Percentiles rank a stretch among this genome's conserved stretches.
Evolutionary conservation across 257 asterid species (phyloP).

Genomic region (Nicotiana attenuata): DNA sequence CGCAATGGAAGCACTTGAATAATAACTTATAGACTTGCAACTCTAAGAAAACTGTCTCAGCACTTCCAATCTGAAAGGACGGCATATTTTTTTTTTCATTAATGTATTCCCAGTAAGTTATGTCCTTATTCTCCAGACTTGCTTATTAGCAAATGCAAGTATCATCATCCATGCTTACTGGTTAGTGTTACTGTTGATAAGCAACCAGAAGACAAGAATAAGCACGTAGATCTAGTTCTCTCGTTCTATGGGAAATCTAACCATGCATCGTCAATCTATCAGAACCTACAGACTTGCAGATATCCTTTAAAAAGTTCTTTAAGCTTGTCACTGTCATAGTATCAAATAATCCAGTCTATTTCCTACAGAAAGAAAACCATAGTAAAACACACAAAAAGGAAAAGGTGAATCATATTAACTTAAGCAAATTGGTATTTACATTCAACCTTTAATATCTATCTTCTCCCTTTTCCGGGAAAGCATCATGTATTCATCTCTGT

Average conservation of each 20-base stretch:
- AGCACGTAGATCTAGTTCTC: neutral
- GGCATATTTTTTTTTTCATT: neutral
- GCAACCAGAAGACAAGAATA: neutral
- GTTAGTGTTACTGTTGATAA: neutral
- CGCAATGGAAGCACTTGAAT: neutral
- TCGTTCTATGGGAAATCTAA: neutral
- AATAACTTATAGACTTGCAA: neutral
- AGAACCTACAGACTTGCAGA: neutral
- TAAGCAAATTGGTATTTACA: neutral
- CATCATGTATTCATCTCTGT: neutral
- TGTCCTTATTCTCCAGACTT: neutral
- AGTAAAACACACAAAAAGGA: neutral
- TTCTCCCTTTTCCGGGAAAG: neutral
- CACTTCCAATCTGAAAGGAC: neutral
- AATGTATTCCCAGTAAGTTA: neutral
- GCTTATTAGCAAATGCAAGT: neutral
- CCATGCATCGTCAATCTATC: neutral
- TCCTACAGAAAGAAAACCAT: neutral
- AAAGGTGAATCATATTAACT: neutral
- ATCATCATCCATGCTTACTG: neutral
- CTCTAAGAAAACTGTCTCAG: neutral
- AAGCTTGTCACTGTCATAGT: neutral
- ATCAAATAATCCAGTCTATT: conserved; percentile 4
- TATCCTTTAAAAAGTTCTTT: neutral
- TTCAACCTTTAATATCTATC: neutral